phyloP scores from a whole-genome alignment of 2,329 filamentous ascomycete genomes.

The Meredithiella fracta region DNA sequence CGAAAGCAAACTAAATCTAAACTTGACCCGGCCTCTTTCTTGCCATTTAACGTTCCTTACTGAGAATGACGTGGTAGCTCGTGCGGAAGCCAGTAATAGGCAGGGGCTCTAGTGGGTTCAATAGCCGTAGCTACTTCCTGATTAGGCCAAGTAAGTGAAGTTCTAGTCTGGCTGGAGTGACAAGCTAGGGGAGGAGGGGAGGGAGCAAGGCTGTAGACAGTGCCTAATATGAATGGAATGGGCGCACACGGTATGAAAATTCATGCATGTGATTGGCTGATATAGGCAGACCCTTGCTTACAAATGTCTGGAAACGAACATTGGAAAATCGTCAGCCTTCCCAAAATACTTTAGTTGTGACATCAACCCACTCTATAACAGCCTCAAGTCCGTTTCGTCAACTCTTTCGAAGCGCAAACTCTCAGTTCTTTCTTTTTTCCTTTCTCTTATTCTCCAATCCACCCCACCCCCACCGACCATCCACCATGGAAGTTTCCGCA shows the following conservation, averaged over 20 bases:
- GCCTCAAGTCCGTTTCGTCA: too few species aligned
- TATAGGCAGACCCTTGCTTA: neutral
- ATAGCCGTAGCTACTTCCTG: neutral
- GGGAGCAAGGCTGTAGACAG: conserved; percentile 3
- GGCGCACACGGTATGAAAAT: neutral
- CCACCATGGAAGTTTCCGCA: conserved; percentile 10
- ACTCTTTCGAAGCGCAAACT: too few species aligned
- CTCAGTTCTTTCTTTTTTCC: neutral
- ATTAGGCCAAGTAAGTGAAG: neutral
- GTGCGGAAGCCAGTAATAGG: neutral
- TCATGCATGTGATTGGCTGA: neutral
- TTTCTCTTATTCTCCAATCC: neutral
- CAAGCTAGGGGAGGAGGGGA: neutral
- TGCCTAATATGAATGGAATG: neutral
- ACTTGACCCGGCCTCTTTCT: neutral
- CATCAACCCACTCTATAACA: too few species aligned
- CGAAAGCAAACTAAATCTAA: neutral
- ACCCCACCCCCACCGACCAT: neutral
- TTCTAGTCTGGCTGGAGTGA: neutral
- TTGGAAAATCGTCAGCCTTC: neutral
- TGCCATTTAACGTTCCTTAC: neutral
- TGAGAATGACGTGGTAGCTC: neutral
- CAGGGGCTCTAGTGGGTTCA: neutral
- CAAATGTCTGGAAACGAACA: neutral
- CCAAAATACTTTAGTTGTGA: too few species aligned